A percentile compares a stretch with the other conserved stretches of the same genome.
Evolutionary conservation across 2,329 filamentous ascomycete species (phyloP).

Genomic region (Microsporum canis): DNA sequence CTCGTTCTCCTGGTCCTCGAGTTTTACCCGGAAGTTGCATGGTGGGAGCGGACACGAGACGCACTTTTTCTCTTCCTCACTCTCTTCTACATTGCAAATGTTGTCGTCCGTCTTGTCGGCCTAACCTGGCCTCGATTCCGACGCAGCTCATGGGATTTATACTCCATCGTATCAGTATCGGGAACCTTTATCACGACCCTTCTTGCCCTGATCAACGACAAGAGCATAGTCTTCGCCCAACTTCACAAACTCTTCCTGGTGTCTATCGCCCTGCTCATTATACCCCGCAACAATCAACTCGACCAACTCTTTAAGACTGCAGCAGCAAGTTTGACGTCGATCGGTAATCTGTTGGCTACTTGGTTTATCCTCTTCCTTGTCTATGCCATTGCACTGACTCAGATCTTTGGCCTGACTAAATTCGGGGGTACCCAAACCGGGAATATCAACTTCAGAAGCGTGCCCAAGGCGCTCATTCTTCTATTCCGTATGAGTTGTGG

Average conservation of each 20-base stretch:
- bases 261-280: constrained; percentile 75
- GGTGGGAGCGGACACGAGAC: constrained; percentile 60
- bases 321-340: constrained; percentile 80
- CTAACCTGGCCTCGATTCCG: constrained; percentile 87
- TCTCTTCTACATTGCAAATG: constrained; percentile 70
- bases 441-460: constrained; percentile 85
- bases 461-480: constrained; percentile 85
- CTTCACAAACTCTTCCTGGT: constrained; percentile 92
- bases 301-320: constrained; percentile 99
- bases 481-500: constrained; percentile 88
- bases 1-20: constrained; percentile 73
- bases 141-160: constrained; percentile 90
- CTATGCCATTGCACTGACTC: constrained; percentile 90
- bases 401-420: constrained; percentile 87
- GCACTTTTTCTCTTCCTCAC: constrained; percentile 71
- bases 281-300: constrained; percentile 89
- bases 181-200: constrained; percentile 76
- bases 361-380: constrained; percentile 97
- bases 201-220: constrained; percentile 53
- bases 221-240: constrained; percentile 54
- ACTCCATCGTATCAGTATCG: constrained; percentile 65
- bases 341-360: constrained; percentile 83
- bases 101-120: constrained; percentile 71
- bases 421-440: constrained; percentile 62
- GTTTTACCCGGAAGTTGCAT: constrained; percentile 61